Base-by-base conservation (phyloP, 2,329 filamentous ascomycete species). In the Herpotrichia juniperi region DNA sequence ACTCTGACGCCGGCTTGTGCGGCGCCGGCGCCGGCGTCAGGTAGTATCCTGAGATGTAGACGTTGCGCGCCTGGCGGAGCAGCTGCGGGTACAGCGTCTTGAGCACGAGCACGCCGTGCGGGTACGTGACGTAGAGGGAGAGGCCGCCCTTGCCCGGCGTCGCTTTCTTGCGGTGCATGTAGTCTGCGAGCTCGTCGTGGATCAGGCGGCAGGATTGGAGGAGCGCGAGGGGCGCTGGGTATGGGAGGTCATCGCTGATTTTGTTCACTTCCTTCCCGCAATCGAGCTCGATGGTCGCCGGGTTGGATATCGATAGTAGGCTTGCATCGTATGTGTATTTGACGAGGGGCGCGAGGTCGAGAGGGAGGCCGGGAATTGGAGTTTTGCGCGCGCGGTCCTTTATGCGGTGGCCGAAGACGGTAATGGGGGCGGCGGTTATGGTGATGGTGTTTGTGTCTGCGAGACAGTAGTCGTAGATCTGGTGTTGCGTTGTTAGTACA, bases 21-120 rank as follows among this genome's bases (percentile, higher is more conserved):
- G 9, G 37, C 21, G 12, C 25, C 19, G 37, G 5, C 3, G 37
- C 19, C 35, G 48, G 24, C 26, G 32, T 43, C n/a, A 53, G 59
- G 56, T 75, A 77, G 46, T 68, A 66, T 26, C 76, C 76, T 11
- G 72, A 72, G 10, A 79, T 65, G 53, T 76, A 73, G 10, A 79
- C 62, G 49, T 66, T 73, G 30, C 67, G 67, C 12, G 73, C 73
- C 46, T 76, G 75, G n/a, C 64, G 65, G 9, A 77, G 61, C 8
- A 78, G 67, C 30, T 69, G 66, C 3, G 76, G 76, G 35, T 74
- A 74, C 12, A 68, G 52, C 24, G 57, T 67, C 51, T 72, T 71
- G 67, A 76, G 40, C 48, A 76, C 51, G 59, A 78, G 45, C 58
- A 79, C 59, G 43, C 76, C 71, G 42, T 75, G 58, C 0, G 76